These are phyloP conservation scores for Prinsepia uniflora DNA, from an alignment of 306 rosid species.

Conservation along the genomic window DNA sequence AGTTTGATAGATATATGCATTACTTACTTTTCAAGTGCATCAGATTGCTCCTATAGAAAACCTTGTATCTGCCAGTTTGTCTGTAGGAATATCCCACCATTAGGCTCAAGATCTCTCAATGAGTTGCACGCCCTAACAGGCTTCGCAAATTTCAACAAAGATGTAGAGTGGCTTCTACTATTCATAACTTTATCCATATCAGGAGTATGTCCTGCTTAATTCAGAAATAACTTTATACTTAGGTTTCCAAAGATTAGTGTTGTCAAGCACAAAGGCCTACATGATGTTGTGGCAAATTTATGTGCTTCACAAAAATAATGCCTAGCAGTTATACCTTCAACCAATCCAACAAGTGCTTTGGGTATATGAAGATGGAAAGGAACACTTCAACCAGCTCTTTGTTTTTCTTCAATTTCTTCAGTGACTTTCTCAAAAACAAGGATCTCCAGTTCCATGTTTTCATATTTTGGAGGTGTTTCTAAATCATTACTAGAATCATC, in stretches of 20 bases:
- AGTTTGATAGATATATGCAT: neutral
- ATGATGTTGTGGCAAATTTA: neutral
- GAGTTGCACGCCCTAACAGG: conserved; percentile 19
- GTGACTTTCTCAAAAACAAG: conserved; percentile 78
- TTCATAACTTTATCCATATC: neutral
- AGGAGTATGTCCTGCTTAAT: conserved; percentile 4
- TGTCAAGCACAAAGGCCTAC: neutral
- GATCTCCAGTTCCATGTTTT: conserved; percentile 92
- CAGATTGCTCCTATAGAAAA: conserved; percentile 89
- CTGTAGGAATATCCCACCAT: conserved; percentile 56
- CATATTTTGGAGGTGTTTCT: conserved; percentile 69
- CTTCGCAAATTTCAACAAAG: neutral
- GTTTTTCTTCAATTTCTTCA: conserved; percentile 82
- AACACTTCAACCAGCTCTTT: conserved; percentile 58
- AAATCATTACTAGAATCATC: conserved; percentile 66
- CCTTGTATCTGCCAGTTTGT: conserved; percentile 96
- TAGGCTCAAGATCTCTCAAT: conserved; percentile 46
- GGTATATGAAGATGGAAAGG: conserved; percentile 84
- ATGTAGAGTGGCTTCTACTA: neutral
- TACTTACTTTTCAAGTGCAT: conserved; percentile 70
- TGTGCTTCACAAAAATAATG: neutral
- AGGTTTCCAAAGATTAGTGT: neutral
- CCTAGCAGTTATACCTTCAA: conserved; percentile 57
- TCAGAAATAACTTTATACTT: neutral
- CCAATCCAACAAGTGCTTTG: conserved; percentile 64